These are phyloP conservation scores for Sarcodon sp. DNA, from an alignment of 768 basidiomycete species.

Conservation along the genomic window DNA sequence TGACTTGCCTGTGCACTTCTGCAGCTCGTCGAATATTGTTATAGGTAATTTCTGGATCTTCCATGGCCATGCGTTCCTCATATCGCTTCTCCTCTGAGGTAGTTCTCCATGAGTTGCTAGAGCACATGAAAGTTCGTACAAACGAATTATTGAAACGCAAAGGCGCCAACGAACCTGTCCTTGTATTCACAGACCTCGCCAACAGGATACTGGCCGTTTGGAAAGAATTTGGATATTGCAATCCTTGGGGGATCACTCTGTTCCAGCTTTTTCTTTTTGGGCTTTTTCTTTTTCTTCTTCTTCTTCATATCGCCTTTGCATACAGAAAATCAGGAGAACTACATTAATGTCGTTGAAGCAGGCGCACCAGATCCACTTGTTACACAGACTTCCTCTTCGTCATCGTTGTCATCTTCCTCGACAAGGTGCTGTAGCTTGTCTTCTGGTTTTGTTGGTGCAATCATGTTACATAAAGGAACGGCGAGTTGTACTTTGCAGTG, in stretches of 20 bases:
- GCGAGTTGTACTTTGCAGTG: too few relatives aligned
- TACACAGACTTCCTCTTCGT: not conserved
- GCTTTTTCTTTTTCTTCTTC: conserved; percentile 93
- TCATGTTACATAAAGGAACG: not conserved
- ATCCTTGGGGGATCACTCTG: conserved; percentile 91
- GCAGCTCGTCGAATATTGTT: conserved; percentile 82
- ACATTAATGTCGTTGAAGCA: not conserved
- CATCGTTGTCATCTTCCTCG: not conserved
- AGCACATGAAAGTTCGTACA: not conserved
- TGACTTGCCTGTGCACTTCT: conserved; percentile 93
- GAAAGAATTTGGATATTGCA: conserved; percentile 81
- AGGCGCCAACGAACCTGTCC: conserved; percentile 59
- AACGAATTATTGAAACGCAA: not conserved
- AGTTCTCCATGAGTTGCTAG: conserved; percentile 76
- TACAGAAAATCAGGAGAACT: not conserved
- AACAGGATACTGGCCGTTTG: conserved; percentile 77
- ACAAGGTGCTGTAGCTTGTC: not conserved
- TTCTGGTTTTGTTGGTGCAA: not conserved
- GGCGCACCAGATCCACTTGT: not conserved
- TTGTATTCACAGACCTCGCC: conserved; percentile 78
- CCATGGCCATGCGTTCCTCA: conserved; percentile 61
- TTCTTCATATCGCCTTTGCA: conserved; percentile 42
- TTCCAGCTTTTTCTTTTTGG: conserved; percentile 64
- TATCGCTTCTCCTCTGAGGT: conserved; percentile 88
- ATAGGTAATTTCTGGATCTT: conserved; percentile 80